These are phyloP conservation scores for Metschnikowia matae DNA, from an alignment of 805 yeast genomes.

Conservation along the genomic window DNA sequence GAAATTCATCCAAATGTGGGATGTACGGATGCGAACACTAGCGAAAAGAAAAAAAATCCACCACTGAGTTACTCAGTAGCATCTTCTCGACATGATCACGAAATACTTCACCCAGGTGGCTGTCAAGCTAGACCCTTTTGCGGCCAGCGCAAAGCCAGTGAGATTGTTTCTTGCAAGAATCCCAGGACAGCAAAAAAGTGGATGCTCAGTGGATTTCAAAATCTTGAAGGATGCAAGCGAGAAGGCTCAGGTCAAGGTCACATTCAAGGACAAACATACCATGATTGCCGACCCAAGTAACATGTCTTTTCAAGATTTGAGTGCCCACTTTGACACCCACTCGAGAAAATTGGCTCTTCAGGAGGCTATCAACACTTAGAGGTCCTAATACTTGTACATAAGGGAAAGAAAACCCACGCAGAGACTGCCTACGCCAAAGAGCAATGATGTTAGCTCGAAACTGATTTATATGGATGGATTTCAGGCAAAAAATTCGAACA, in stretches of 20 bases:
- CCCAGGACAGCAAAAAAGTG: conserved; percentile 67
- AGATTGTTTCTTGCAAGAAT: conserved; percentile 74
- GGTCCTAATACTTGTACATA: conserved; percentile 4
- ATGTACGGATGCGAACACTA: background rate
- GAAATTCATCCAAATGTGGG: background rate
- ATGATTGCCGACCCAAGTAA: conserved; percentile 63
- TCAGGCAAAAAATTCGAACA: background rate
- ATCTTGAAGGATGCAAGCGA: conserved; percentile 45
- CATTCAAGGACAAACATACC: conserved; percentile 72
- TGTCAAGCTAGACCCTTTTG: conserved; percentile 75
- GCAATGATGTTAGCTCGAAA: background rate
- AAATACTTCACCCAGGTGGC: conserved; percentile 77
- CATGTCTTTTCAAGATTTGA: conserved; percentile 56
- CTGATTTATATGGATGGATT: background rate
- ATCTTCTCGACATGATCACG: conserved; percentile 62
- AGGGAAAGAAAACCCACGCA: background rate
- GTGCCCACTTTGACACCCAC: conserved; percentile 69
- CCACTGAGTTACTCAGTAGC: background rate
- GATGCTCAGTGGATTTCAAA: conserved; percentile 58
- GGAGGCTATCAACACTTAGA: conserved; percentile 52
- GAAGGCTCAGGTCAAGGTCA: conserved; percentile 64
- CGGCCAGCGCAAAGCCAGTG: conserved; percentile 68
- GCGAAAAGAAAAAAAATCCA: background rate
- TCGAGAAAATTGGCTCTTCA: conserved; percentile 73
- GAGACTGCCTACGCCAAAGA: background rate